Percentiles rank a stretch among this genome's conserved stretches.
phyloP scores from a whole-genome alignment of 2,329 filamentous ascomycete genomes.

The Fusarium penzigii region DNA sequence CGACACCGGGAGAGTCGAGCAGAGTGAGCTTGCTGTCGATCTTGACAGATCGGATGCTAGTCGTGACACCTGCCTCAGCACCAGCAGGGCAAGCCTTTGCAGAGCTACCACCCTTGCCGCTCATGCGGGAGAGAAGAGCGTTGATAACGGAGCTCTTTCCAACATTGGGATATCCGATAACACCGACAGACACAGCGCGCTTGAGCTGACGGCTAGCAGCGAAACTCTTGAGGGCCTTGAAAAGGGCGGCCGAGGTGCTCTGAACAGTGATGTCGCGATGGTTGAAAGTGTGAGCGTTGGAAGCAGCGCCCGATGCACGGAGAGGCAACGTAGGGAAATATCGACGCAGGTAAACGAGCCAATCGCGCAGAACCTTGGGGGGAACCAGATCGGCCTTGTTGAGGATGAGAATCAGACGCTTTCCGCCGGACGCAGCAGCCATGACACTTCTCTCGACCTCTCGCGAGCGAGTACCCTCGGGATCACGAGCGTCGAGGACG shows the following conservation, averaged over 20 bases:
- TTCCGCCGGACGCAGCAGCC: constrained; percentile 80
- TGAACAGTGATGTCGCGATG: constrained; percentile 87
- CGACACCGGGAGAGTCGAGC: constrained; percentile 91
- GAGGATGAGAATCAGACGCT: constrained; percentile 85
- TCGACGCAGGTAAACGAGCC: constrained; percentile 80
- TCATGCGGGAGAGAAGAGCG: constrained; percentile 76
- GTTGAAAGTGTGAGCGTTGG: constrained; percentile 89
- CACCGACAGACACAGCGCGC: constrained; percentile 85
- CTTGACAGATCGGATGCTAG: constrained; percentile 84
- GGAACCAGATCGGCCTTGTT: constrained; percentile 97
- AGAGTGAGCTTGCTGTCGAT: constrained; percentile 92
- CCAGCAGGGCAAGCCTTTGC: constrained; percentile 77
- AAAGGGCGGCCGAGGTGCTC: constrained; percentile 80
- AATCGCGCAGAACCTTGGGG: constrained; percentile 76
- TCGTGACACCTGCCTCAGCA: constrained; percentile 90
- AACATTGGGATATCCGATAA: constrained; percentile 95
- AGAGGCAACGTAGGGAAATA: constrained; percentile 92
- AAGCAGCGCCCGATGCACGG: constrained; percentile 76
- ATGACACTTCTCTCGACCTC: constrained; percentile 90
- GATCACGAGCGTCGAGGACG: constrained; percentile 89
- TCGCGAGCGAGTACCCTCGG: constrained; percentile 84
- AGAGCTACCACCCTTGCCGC: constrained; percentile 59
- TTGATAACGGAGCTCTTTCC: constrained; percentile 98
- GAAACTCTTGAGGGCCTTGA: constrained; percentile 88
- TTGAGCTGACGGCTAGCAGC: constrained; percentile 82